Conservation (phyloP, 2,329 filamentous ascomycete genomes). For the Fusarium sp. region DNA sequence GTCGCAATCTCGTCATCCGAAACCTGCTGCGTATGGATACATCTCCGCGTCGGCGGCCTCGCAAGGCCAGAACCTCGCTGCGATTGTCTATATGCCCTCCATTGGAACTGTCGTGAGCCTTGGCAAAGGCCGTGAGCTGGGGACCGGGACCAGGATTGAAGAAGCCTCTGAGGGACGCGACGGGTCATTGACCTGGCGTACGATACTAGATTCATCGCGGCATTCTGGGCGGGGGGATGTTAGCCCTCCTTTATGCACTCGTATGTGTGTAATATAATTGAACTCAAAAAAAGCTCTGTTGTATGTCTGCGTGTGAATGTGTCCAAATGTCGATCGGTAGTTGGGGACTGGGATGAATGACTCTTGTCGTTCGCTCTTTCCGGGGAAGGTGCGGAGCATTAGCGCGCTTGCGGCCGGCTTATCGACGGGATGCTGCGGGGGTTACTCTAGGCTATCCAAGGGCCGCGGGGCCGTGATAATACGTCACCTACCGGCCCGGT, state of each 20-base stretch:
- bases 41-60: constrained; percentile 9
- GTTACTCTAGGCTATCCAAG: constrained; percentile 22
- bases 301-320: not conserved
- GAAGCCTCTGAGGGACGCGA: constrained; percentile 26
- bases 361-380: constrained; percentile 23
- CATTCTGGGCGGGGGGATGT: constrained; percentile 20
- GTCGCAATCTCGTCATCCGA: constrained; percentile 79
- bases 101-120: constrained; percentile 19
- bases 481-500: constrained; percentile 32
- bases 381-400: constrained; percentile 18
- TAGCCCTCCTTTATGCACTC: not conserved
- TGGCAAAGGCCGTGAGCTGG: not conserved
- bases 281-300: not conserved
- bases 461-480: constrained; percentile 9
- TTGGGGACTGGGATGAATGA: constrained; percentile 21
- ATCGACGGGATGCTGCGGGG: constrained; percentile 17
- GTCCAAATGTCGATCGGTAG: not conserved
- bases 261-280: not conserved
- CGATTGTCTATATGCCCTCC: constrained; percentile 9
- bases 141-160: constrained; percentile 10
- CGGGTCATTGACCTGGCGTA: constrained; percentile 37
- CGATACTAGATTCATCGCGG: constrained; percentile 37
- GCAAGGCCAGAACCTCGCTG: not conserved
- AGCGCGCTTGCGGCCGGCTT: constrained; percentile 32
- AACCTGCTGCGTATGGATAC: constrained; percentile 48